phyloP scores from a whole-genome alignment of 306 rosid genomes.

The Begonia masoniana region DNA sequence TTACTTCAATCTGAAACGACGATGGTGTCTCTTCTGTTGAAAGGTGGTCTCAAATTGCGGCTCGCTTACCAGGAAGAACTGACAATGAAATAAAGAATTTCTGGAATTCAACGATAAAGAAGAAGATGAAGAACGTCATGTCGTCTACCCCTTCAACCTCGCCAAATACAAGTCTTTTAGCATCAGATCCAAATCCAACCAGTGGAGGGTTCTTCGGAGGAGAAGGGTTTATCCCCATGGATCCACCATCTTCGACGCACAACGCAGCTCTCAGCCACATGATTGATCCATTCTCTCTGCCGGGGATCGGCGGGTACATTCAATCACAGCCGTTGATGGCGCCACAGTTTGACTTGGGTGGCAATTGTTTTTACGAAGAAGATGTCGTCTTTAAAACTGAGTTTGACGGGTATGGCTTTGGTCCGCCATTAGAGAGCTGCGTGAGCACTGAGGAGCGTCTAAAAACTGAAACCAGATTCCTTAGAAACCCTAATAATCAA shows the following conservation, averaged over 20 bases:
- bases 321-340: conserved; percentile 12
- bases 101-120: conserved; percentile 95
- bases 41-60: conserved; percentile 99
- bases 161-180: conserved; percentile 8
- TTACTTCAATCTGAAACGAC: too few relatives aligned
- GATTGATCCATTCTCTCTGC: conserved; percentile 33
- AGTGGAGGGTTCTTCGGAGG: conserved; percentile 8
- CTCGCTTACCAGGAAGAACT: conserved; percentile 79
- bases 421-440: conserved; percentile 61
- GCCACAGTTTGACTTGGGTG: conserved; percentile 14
- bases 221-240: conserved; percentile 25
- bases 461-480: conserved; percentile 27
- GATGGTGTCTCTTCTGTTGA: background rate
- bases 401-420: conserved; percentile 43
- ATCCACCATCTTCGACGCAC: conserved; percentile 29
- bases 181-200: too few relatives aligned
- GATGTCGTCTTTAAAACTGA: too few relatives aligned
- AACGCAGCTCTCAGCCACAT: conserved; percentile 20
- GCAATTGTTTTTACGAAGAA: conserved; percentile 22
- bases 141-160: conserved; percentile 30
- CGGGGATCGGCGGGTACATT: too few relatives aligned
- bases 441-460: too few relatives aligned
- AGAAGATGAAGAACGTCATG: conserved; percentile 53
- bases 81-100: conserved; percentile 93
- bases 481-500: conserved; percentile 5